These are phyloP conservation scores for Cutaneotrichosporon cavernicola DNA, from an alignment of 1,284 basidiomycete genomes.

Conservation along the genomic window DNA sequence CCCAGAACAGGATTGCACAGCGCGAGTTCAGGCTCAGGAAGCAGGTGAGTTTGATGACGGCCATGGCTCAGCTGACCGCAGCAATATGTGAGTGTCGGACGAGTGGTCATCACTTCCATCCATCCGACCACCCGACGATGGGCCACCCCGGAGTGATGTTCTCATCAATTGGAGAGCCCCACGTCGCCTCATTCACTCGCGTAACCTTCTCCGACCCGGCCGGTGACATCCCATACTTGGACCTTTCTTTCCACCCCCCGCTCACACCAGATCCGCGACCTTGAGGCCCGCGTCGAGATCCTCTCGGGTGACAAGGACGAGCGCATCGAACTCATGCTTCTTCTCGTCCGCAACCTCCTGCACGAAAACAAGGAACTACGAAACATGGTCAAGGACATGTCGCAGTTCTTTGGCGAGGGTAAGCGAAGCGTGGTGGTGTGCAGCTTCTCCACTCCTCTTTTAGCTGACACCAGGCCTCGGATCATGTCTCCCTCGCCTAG, in stretches of 20 bases:
- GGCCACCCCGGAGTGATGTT: not conserved
- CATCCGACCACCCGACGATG: not conserved
- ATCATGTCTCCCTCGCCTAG: slow-evolving; percentile 68
- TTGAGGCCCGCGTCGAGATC: slow-evolving; percentile 86
- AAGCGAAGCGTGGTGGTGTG: slow-evolving; percentile 52
- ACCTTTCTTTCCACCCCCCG: not conserved
- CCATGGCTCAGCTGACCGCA: slow-evolving; percentile 21
- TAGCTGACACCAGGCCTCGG: slow-evolving; percentile 52
- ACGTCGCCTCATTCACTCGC: too few relatives aligned
- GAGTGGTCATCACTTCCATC: not conserved
- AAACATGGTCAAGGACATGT: slow-evolving; percentile 69
- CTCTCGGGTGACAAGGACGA: slow-evolving; percentile 86
- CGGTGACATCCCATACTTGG: not conserved
- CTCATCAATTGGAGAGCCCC: too few relatives aligned
- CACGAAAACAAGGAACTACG: slow-evolving; percentile 81
- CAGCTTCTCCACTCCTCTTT: not conserved
- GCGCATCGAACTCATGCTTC: slow-evolving; percentile 73
- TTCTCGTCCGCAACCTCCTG: slow-evolving; percentile 82
- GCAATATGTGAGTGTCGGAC: slow-evolving; percentile 41
- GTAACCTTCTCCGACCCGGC: too few relatives aligned
- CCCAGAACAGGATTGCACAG: slow-evolving; percentile 86
- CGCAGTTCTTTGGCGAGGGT: slow-evolving; percentile 80
- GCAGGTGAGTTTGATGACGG: slow-evolving; percentile 63
- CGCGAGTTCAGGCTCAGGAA: slow-evolving; percentile 86
- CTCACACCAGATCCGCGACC: slow-evolving; percentile 72